phyloP scores from a whole-genome alignment of 2,329 filamentous ascomycete genomes.

The Tolypocladium guangdongense region DNA sequence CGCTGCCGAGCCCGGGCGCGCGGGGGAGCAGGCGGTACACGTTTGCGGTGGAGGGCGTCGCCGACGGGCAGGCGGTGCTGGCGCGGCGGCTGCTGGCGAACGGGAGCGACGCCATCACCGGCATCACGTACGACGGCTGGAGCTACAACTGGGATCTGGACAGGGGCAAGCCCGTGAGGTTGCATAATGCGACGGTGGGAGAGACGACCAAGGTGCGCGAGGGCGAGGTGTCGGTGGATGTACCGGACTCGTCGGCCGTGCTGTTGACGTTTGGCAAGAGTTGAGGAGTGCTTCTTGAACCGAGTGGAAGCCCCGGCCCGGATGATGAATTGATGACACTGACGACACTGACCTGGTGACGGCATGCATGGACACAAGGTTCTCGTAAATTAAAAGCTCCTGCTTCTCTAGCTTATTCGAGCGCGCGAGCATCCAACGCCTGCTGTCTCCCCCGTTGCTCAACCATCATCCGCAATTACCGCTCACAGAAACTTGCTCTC shows the following conservation, averaged over 20 bases:
- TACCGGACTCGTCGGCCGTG: constrained; percentile 32
- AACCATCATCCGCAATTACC: too few relatives aligned
- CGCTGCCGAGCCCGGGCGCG: constrained; percentile 13
- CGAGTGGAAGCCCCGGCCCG: too few relatives aligned
- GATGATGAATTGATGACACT: neutral
- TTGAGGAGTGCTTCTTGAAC: neutral
- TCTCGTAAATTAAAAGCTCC: neutral
- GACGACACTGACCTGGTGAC: neutral
- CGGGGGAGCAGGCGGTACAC: constrained; percentile 17
- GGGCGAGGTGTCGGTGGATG: constrained; percentile 25
- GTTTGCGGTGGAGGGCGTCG: constrained; percentile 31
- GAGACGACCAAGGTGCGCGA: constrained; percentile 27
- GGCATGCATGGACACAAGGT: neutral
- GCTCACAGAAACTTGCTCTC: constrained; percentile 44
- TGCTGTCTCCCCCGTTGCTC: neutral
- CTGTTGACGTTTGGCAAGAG: constrained; percentile 19
- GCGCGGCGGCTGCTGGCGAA: constrained; percentile 46
- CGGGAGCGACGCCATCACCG: constrained; percentile 52
- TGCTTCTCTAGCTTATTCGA: neutral
- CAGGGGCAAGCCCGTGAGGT: constrained; percentile 37
- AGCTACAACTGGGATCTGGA: constrained; percentile 52
- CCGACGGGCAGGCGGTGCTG: constrained; percentile 12
- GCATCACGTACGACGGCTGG: constrained; percentile 49
- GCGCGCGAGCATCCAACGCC: neutral
- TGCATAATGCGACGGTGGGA: constrained; percentile 43